Base-by-base conservation (phyloP, 139 green algal species). In the Nannochloris sp. region DNA sequence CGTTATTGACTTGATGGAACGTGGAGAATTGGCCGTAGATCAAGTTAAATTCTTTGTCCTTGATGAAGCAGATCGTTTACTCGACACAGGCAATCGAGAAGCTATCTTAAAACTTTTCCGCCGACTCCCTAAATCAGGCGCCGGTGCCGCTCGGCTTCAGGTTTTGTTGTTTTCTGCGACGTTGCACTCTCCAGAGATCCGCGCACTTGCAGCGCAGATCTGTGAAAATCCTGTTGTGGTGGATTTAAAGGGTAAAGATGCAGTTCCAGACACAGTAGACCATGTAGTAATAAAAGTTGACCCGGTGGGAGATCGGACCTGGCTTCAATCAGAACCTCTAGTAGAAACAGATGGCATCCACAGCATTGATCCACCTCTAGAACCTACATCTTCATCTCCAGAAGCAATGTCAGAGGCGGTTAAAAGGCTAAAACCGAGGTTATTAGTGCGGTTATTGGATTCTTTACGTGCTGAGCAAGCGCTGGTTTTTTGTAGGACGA, bases 151-250 rank as follows among this genome's bases (percentile, higher is more conserved):
- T 23, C 65, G 82, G 4, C 70, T 92, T 66, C 86, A 92, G 80
- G 80, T 89, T 27, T 78, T 95, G 24, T 72, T 95, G 73, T 93
- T 95, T 69, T 84, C 65, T 39, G 89, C 89, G 32, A 95, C 89
- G 10, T 80, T 95, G 54, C 87, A 95, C 72, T 86, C 76, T 0
- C 67, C 73, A 0, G 80, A 92, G 39, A 83, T 95, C 24, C 67
- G 67, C 27, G 36, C 62, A 7, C 74, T 89, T 45, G 77, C 83
- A 0, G 51, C 32, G 12, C 61, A 66, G 54, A 74, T 94, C 42
- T 92, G 83, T 73, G 71, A 86, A 57, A 80, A 90, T 64, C 83
- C 87, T 3, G 77, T 86, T 29, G 70, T 89, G 54, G 73, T 94
- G 4, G 89, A 95, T 61, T 78, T 94, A 5, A 92, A 90, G 68